These are phyloP conservation scores for Huntiella moniliformis DNA, from an alignment of 2,329 filamentous ascomycete genomes.

Conservation along the genomic window DNA sequence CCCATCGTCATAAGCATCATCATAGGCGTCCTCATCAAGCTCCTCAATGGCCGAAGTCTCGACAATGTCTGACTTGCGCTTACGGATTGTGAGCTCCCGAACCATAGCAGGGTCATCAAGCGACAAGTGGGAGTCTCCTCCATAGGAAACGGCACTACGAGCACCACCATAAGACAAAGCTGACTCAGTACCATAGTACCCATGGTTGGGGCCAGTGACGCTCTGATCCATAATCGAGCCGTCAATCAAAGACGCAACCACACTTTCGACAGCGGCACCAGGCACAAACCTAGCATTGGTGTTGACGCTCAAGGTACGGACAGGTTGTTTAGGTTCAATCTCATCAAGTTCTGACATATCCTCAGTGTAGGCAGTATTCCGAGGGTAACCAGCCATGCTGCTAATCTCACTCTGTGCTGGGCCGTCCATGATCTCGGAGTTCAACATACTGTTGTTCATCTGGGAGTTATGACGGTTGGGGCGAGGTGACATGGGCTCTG, in stretches of 20 bases:
- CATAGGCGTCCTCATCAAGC: neutral
- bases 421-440: constrained; percentile 24
- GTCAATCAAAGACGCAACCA: constrained; percentile 69
- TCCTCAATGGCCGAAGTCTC: neutral
- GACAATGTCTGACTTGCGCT: constrained; percentile 3
- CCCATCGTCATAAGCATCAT: constrained; percentile 2
- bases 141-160: constrained; percentile 15
- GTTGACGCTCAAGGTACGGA: constrained; percentile 52
- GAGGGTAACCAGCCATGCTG: constrained; percentile 26
- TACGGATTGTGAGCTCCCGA: constrained; percentile 9
- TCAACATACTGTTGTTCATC: constrained; percentile 24
- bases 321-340: constrained; percentile 47
- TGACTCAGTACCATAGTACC: constrained; percentile 8
- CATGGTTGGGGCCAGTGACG: constrained; percentile 28
- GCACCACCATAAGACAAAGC: constrained; percentile 7
- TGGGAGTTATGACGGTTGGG: constrained; percentile 35
- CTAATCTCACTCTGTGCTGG: constrained; percentile 7
- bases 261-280: constrained; percentile 61
- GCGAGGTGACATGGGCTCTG: constrained; percentile 37
- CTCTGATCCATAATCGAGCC: constrained; percentile 54
- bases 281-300: constrained; percentile 65
- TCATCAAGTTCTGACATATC: constrained; percentile 33
- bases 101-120: constrained; percentile 16
- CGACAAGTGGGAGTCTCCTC: constrained; percentile 22
- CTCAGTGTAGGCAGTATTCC: constrained; percentile 30